Percentiles rank a stretch among this genome's conserved stretches.
phyloP scores from a whole-genome alignment of 1,284 basidiomycete species.

The Neolentinus lepideus region DNA sequence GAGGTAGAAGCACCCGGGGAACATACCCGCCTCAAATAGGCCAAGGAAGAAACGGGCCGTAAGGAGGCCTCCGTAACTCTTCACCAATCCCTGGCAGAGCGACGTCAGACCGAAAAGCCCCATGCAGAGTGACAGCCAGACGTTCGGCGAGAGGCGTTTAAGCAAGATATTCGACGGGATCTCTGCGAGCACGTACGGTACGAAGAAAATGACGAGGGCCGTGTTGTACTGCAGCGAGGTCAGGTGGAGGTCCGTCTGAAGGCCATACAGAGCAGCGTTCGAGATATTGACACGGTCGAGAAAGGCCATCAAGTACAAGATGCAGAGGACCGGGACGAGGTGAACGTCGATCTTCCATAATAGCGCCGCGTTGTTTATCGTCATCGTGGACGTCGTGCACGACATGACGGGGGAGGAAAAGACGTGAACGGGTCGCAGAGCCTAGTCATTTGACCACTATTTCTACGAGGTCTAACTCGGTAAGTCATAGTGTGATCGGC shows the following conservation, averaged over 20 bases:
- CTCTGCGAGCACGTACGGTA: conserved; percentile 24
- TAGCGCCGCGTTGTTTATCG: conserved; percentile 18
- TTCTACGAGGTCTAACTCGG: no score
- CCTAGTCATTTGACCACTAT: no score
- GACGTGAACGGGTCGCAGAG: no score
- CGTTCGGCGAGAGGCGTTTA: conserved; percentile 23
- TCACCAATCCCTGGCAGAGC: conserved; percentile 25
- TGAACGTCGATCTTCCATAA: conserved; percentile 24
- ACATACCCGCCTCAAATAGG: conserved; percentile 9
- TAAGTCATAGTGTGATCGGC: no score
- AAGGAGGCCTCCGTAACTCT: conserved; percentile 26
- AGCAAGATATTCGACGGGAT: conserved; percentile 24
- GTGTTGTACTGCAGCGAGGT: conserved; percentile 21
- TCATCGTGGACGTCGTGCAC: not conserved
- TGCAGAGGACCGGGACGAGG: conserved; percentile 20
- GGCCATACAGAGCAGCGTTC: conserved; percentile 21
- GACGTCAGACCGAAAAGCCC: conserved; percentile 28
- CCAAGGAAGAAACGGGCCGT: conserved; percentile 33
- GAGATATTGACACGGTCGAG: conserved; percentile 27
- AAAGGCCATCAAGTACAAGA: conserved; percentile 23
- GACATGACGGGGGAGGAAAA: not conserved
- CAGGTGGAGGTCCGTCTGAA: conserved; percentile 21
- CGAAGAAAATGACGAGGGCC: conserved; percentile 25
- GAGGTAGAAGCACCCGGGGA: conserved; percentile 23
- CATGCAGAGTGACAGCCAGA: conserved; percentile 24